These are phyloP conservation scores for Gymnopilus dilepis DNA, from an alignment of 768 basidiomycete species.

Conservation along the genomic window DNA sequence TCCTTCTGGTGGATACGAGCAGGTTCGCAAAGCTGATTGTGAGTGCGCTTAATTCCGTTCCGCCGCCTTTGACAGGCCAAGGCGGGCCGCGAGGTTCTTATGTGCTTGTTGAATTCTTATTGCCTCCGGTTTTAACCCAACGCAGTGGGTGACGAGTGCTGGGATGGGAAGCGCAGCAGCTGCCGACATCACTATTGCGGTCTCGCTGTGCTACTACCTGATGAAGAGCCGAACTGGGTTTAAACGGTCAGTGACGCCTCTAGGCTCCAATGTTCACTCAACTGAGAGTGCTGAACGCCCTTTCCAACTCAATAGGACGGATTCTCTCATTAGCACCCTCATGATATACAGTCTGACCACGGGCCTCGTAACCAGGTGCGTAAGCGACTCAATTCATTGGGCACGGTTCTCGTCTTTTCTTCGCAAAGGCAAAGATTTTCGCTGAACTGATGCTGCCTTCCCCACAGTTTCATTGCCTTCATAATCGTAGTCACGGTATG, in stretches of 20 bases:
- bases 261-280: neutral
- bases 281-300: conserved; percentile 2
- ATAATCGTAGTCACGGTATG: conserved; percentile 46
- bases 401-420: neutral
- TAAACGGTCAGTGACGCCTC: conserved; percentile 35
- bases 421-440: neutral
- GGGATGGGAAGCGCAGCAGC: conserved; percentile 54
- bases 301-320: conserved; percentile 37
- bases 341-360: conserved; percentile 51
- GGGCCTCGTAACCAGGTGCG: conserved; percentile 48
- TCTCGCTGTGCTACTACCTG: conserved; percentile 52
- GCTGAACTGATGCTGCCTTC: neutral
- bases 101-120: conserved; percentile 56
- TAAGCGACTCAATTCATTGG: neutral
- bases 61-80: neutral
- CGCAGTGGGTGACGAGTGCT: conserved; percentile 53
- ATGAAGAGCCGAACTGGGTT: conserved; percentile 54
- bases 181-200: conserved; percentile 54
- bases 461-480: conserved; percentile 44
- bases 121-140: conserved; percentile 12
- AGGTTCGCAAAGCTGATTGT: conserved; percentile 44
- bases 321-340: conserved; percentile 48
- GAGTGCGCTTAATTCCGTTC: conserved; percentile 20
- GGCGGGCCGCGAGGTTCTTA: conserved; percentile 25
- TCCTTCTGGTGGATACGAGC: conserved; percentile 36